Evolutionary conservation across 2,329 filamentous ascomycete species (phyloP).

Genomic region (Rhinocladiella mackenziei): DNA sequence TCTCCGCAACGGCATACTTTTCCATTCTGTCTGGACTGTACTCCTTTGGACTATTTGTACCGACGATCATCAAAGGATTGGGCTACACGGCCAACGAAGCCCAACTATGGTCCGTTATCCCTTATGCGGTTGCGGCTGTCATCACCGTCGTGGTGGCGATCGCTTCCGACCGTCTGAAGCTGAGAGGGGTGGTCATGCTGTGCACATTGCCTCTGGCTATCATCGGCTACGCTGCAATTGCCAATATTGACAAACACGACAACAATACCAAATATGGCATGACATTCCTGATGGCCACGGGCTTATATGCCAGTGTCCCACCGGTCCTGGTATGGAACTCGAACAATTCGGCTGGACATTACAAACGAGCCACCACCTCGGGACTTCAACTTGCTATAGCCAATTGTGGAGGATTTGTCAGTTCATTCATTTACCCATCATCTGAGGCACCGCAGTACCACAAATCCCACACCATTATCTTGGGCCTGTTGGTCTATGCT

Average conservation of each 20-base stretch:
- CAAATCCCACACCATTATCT: slow-evolving; percentile 58
- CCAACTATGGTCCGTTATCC: slow-evolving; percentile 70
- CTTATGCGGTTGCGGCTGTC: slow-evolving; percentile 67
- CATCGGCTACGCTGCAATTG: slow-evolving; percentile 61
- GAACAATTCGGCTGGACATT: slow-evolving; percentile 66
- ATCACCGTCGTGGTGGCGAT: slow-evolving; percentile 68
- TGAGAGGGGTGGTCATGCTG: slow-evolving; percentile 66
- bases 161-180: slow-evolving; percentile 65
- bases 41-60: slow-evolving; percentile 72
- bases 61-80: slow-evolving; percentile 66
- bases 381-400: slow-evolving; percentile 63
- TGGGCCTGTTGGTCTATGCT: slow-evolving; percentile 57
- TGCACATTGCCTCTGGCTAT: slow-evolving; percentile 61
- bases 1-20: slow-evolving; percentile 71
- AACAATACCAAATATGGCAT: slow-evolving; percentile 57
- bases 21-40: slow-evolving; percentile 78
- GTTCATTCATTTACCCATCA: slow-evolving; percentile 59
- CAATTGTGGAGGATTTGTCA: slow-evolving; percentile 64
- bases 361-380: slow-evolving; percentile 59
- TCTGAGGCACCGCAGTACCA: slow-evolving; percentile 56
- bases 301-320: slow-evolving; percentile 61
- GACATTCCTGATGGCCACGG: slow-evolving; percentile 65
- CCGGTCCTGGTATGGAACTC: slow-evolving; percentile 63
- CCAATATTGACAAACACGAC: slow-evolving; percentile 48
- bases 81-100: slow-evolving; percentile 59